phyloP scores from a whole-genome alignment of 176 grass and related monocot species.

The sorghum (Sorghum bicolor) region DNA sequence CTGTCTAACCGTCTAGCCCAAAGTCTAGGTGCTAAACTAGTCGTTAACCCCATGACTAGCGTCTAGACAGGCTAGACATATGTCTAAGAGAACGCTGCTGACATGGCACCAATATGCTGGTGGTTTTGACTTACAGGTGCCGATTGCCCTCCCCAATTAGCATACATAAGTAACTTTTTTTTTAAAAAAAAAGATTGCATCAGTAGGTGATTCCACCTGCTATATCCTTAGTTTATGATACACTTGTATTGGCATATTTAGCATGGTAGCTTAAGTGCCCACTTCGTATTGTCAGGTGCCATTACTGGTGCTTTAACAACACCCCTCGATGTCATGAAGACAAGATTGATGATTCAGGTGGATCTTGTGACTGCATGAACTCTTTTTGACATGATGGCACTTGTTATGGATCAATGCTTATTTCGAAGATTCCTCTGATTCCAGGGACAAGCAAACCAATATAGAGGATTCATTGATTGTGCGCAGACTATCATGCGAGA shows the following conservation, averaged over 20 bases:
- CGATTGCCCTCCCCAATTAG: neutral
- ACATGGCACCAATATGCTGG: neutral
- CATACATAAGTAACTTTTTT: neutral
- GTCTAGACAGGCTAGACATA: too few relatives aligned
- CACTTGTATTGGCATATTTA: neutral
- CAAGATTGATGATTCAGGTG: slow-evolving; percentile 93
- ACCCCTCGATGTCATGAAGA: slow-evolving; percentile 85
- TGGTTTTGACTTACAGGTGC: neutral
- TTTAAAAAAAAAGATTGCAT: neutral
- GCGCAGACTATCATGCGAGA: slow-evolving; percentile 63
- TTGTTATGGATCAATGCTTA: neutral
- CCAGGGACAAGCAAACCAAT: slow-evolving; percentile 55
- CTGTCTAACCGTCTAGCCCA: too few relatives aligned
- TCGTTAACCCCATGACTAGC: too few relatives aligned
- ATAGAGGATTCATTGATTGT: slow-evolving; percentile 53
- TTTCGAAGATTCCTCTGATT: neutral
- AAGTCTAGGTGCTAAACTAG: too few relatives aligned
- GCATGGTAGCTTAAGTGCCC: neutral
- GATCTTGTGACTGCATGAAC: slow-evolving; percentile 10
- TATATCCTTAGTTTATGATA: neutral
- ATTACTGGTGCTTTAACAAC: slow-evolving; percentile 83
- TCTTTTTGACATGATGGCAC: neutral
- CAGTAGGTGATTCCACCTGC: neutral
- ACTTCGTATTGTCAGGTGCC: slow-evolving; percentile 45
- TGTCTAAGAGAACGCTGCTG: too few relatives aligned